Evolutionary conservation across 2,329 filamentous ascomycete genomes (phyloP), one percentile per base, ranked within the genome.

Genomic region (Fusarium chlamydosporum): DNA sequence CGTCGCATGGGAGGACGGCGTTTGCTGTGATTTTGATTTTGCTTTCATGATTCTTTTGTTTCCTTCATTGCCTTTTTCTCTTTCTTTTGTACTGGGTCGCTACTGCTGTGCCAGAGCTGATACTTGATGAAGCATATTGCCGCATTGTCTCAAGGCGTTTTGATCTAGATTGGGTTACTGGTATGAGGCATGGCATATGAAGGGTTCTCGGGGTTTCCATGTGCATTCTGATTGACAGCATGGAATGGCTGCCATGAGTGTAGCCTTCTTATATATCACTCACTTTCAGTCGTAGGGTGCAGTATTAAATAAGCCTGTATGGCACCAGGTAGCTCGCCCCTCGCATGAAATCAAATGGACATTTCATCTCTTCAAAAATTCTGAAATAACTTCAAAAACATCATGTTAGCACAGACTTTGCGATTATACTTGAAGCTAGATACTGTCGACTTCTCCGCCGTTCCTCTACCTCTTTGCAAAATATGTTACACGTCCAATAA

Each of bases 1-100:
- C 79, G 79, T 23, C 81, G 81, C 20, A 80, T 84, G 23, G 79
- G 81, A 12, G 76, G 75, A 35, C 72, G 76, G 15, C 73, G 72
- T 29, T 43, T 75, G 54, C 64, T 75, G 50, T 74, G 65, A 74
- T 60, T 45, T 45, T 74, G 65, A 74, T 60, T 45, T 45, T 47
- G 29, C 13, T 46, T n/a, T 20, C 35, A 31, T 47, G 13, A 42
- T 52, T 46, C 7, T 31, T 57, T 16, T 38, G 34, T 40, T 13
- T 70, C 20, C 37, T 38, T 23, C 7, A 9, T 45, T 18, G 12
- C 51, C 29, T 31, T 47, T 54, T 38, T 45, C 43, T 27, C 41
- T 51, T 50, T 16, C 42, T 56, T 27, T 46, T 43, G 71, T 68
- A 71, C 67, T 68, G 69, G 67, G 54, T 67, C 61, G 65, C 69